phyloP scores from a whole-genome alignment of 805 yeast genomes.

The Candida insectalens region DNA sequence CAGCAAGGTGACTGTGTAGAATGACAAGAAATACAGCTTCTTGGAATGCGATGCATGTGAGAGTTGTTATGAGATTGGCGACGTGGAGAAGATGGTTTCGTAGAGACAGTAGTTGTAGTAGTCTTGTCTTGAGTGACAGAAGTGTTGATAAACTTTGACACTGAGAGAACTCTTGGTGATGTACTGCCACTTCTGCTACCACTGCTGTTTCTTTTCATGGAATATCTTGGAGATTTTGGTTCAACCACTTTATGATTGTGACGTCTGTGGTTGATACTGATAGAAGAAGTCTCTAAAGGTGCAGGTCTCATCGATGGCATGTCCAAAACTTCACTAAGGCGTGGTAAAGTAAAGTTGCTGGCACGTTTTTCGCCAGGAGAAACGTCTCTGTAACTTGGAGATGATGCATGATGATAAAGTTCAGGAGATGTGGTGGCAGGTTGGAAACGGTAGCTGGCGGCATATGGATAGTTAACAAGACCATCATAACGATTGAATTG shows the following conservation, averaged over 20 bases:
- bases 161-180: neutral
- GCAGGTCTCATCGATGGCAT: constrained; percentile 3
- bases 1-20: constrained; percentile 92
- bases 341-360: constrained; percentile 18
- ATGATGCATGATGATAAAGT: constrained; percentile 24
- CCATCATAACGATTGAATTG: constrained; percentile 16
- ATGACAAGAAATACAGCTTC: constrained; percentile 85
- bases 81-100: constrained; percentile 1
- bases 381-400: constrained; percentile 9
- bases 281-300: constrained; percentile 5
- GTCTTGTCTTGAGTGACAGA: constrained; percentile 1
- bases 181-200: too few species aligned
- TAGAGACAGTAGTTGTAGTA: neutral
- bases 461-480: constrained; percentile 39
- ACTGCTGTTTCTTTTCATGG: too few species aligned
- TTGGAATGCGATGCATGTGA: constrained; percentile 13
- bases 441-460: constrained; percentile 42
- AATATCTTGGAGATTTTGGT: too few species aligned
- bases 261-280: neutral
- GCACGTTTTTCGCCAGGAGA: too few species aligned
- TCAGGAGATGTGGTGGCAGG: constrained; percentile 37
- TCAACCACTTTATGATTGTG: neutral
- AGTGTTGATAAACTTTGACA: constrained; percentile 3
- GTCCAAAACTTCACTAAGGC: constrained; percentile 9
- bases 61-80: constrained; percentile 1